Conservation (phyloP, 768 basidiomycete genomes). For the Suillus paluster region DNA sequence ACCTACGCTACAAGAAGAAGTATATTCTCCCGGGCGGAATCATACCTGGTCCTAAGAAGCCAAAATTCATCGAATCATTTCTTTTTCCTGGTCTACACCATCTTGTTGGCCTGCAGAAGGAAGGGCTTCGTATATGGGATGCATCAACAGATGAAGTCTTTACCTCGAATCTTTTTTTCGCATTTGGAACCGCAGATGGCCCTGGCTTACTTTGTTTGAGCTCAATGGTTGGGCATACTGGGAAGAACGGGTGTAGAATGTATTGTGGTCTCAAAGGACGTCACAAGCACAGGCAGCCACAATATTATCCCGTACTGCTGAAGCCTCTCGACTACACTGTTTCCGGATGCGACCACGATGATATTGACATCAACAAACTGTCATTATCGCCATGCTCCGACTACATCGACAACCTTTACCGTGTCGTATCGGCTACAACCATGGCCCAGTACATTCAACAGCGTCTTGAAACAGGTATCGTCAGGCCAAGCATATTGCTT, state of each 20-base stretch:
- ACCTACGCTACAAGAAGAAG: conserved; percentile 33
- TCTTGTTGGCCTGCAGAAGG: conserved; percentile 19
- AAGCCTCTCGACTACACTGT: conserved; percentile 28
- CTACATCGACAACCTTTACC: not conserved
- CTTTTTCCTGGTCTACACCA: conserved; percentile 20
- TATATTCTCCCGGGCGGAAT: conserved; percentile 34
- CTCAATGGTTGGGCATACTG: conserved; percentile 43
- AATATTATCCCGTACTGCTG: conserved; percentile 42
- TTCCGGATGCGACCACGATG: conserved; percentile 23
- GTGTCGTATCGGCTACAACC: conserved; percentile 6
- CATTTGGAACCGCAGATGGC: conserved; percentile 34
- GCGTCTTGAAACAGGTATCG: conserved; percentile 37
- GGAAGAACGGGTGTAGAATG: conserved; percentile 25
- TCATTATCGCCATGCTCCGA: not conserved
- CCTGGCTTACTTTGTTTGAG: conserved; percentile 36
- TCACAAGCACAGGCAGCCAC: conserved; percentile 32
- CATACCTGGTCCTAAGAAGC: conserved; percentile 40
- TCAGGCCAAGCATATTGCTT: conserved; percentile 39
- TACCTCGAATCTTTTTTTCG: conserved; percentile 17
- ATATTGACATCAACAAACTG: conserved; percentile 25
- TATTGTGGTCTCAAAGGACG: conserved; percentile 36
- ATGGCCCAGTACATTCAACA: conserved; percentile 25
- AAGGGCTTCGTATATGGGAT: conserved; percentile 27
- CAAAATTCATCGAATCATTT: conserved; percentile 33
- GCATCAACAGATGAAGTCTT: conserved; percentile 12